Evolutionary conservation across 192 early-diverging fungal species (phyloP), one percentile per base, ranked within the genome.

Genomic region (Ambispora gerdemannii): DNA sequence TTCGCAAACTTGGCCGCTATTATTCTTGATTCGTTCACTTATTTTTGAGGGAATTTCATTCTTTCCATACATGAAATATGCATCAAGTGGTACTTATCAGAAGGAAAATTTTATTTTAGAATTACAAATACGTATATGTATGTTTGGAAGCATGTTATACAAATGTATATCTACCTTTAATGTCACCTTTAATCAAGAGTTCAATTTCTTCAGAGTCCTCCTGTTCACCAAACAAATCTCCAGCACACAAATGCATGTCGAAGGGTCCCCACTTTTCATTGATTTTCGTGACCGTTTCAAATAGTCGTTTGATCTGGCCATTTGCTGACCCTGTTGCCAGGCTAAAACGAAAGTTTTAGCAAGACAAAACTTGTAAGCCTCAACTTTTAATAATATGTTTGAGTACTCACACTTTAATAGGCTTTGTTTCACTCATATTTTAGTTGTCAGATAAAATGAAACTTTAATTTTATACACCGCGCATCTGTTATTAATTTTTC

Each of bases 221-320:
- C 20, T 83, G 75, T 4, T 74, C 70, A 15, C 76, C 80, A 78
- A 95, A 94, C 35, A 97, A 88, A 77, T 94, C 91, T 19, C 95
- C 95, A 0, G 84, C 81, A 36, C 91, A 87, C 4, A 97, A 80
- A 25, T 93, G 75, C 27, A 93, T 70, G 32, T 93, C 91, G 72
- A 97, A 97, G 6, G 95, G 95, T 0, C 93, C 93, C 68, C 92
- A 83, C 74, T 94, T 95, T 6, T 75, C 63, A 71, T 94, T 83
- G 65, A 94, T 86, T 7, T 85, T 82, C n/a, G 80, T 83, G 68
- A 91, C 81, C 73, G 93, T 94, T 19, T 79, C 62, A 50, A 94
- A 91, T 27, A 89, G 83, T 24, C 83, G 82, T 22, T 73, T 62
- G 30, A 94, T 82, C 49, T 84, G 77, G 43, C 92, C 90, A 67